Base-by-base conservation (phyloP, 2,329 filamentous ascomycete species). In the Helotiales sp. region DNA sequence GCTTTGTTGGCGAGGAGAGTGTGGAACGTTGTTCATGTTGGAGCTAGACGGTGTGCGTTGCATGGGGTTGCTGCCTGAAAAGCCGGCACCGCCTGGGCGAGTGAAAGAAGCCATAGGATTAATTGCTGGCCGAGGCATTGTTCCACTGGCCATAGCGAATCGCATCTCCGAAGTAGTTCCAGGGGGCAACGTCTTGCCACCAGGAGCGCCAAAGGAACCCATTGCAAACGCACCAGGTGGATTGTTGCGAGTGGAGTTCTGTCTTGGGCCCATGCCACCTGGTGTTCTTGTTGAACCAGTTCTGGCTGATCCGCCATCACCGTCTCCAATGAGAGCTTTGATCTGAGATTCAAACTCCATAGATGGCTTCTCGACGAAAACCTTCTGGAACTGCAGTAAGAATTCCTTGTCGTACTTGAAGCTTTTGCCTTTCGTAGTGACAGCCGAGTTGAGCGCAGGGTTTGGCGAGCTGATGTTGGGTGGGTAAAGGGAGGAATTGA, bases 331-430 rank as follows among this genome's bases (percentile, higher is more conserved):
- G 74, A 79, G 88, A 81, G 76, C 89, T 87, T 82, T 93, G 82
- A 99, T 87, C 70, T 95, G 93, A 64, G 88, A 82, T 71, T 96
- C 90, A 85, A 96, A 99, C 71, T 98, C 93, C 42, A 93, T 75
- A 0, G 92, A 96, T 13, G 95, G 95, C 77, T 97, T 96, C 79
- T 99, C 95, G 62, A 91, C 96, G 77, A 97, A 99, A 19, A 96
- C 91, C 67, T 85, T 85, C 77, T 97, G 91, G 81, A 99, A 99
- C 72, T 99, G 95, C 29, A 99, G 81, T 76, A 99, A 79, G 80
- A 99, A 99, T 68, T 89, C 88, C 69, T 93, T 90, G 76, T 98
- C 92, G 75, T 99, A 99, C 74, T 96, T 93, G 79, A 96, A 96
- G 40, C 86, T 88, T 73, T 86, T 89, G 60, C 85, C 86, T 77